Percentiles rank a stretch among this genome's conserved stretches.
Evolutionary conservation across 139 green algal species (phyloP).

Genomic region (Chlamydomonas eustigma): DNA sequence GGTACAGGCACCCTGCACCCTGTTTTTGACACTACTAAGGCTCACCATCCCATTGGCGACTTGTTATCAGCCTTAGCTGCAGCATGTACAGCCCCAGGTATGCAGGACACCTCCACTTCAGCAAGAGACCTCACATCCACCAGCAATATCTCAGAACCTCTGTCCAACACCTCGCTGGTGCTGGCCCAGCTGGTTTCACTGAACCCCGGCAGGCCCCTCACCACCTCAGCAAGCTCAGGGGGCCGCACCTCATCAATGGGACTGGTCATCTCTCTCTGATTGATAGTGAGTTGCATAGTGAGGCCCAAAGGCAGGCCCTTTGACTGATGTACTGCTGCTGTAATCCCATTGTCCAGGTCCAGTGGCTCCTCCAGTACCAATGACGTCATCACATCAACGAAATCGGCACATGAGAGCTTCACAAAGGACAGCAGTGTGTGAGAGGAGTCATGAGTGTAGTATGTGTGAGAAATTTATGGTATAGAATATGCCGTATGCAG

Average conservation of each 20-base stretch:
- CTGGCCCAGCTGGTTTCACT: not conserved
- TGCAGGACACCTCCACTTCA: not conserved
- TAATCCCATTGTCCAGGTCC: not conserved
- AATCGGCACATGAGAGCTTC: not conserved
- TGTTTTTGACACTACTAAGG: too few relatives aligned
- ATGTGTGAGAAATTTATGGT: too few relatives aligned
- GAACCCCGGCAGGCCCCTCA: not conserved
- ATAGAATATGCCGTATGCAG: too few relatives aligned
- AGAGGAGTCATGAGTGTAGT: too few relatives aligned
- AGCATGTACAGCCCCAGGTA: not conserved
- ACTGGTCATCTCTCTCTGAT: not conserved
- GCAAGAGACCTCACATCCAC: not conserved
- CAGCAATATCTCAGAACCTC: not conserved
- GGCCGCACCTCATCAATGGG: not conserved
- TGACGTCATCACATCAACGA: not conserved
- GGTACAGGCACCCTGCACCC: too few relatives aligned
- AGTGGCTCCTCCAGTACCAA: not conserved
- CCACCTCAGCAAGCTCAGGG: not conserved
- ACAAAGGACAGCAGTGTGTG: too few relatives aligned
- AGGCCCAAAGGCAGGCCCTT: not conserved
- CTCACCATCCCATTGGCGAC: not conserved
- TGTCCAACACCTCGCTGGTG: not conserved
- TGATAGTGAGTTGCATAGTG: not conserved
- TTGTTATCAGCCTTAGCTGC: not conserved
- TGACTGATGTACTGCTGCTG: not conserved